Conservation (phyloP, 192 early-diverging fungal genomes). For the Coemansia sp. region DNA sequence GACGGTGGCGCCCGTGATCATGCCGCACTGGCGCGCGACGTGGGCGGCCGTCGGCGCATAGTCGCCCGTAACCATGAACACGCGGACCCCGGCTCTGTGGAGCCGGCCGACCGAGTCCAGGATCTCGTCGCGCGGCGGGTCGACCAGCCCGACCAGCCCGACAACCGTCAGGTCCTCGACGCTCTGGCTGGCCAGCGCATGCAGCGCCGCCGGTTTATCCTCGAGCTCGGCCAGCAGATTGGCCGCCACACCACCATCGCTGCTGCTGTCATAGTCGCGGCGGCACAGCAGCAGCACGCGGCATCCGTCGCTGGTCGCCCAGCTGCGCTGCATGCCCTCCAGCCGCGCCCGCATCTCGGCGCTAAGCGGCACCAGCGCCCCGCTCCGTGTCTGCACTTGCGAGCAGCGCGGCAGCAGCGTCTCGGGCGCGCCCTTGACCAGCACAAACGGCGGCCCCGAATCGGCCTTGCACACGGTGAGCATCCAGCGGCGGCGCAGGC, state of each 20-base stretch:
- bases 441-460: slow-evolving; percentile 33
- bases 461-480: slow-evolving; percentile 16
- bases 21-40: slow-evolving; percentile 73
- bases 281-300: slow-evolving; percentile 56
- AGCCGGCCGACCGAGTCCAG: slow-evolving; percentile 56
- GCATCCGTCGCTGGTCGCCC: slow-evolving; percentile 52
- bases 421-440: slow-evolving; percentile 82
- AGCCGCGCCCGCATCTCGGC: slow-evolving; percentile 20
- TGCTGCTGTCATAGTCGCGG: slow-evolving; percentile 22
- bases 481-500: slow-evolving; percentile 72
- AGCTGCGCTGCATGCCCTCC: slow-evolving; percentile 46
- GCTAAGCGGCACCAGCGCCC: slow-evolving; percentile 41
- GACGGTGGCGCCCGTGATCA: slow-evolving; percentile 52
- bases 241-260: no score
- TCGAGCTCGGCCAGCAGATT: slow-evolving; percentile 49
- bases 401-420: slow-evolving; percentile 58
- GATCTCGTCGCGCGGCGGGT: slow-evolving; percentile 80
- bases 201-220: slow-evolving; percentile 27
- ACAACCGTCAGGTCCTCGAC: slow-evolving; percentile 58
- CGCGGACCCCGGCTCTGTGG: slow-evolving; percentile 62
- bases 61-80: slow-evolving; percentile 88
- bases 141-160: slow-evolving; percentile 73
- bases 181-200: slow-evolving; percentile 20
- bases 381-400: slow-evolving; percentile 34
- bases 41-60: slow-evolving; percentile 70